Evolutionary conservation across 345 rosid species (phyloP), one percentile per base, ranked within the genome.

Genomic region (Kernera saxatilis): DNA sequence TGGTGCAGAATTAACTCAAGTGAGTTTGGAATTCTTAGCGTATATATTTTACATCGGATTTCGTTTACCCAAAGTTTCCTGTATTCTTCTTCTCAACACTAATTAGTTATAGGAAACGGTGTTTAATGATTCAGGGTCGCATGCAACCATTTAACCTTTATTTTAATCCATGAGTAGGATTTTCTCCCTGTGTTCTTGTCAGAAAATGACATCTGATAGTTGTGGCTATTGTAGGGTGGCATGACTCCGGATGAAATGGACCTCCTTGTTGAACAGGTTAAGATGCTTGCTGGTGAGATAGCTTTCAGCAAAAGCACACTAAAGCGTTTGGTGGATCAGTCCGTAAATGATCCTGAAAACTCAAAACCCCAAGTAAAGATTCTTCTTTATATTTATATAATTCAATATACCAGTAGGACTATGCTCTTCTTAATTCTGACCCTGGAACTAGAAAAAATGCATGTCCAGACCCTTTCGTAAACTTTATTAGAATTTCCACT

Each of bases 211-310:
- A 36, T 36, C 75, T 69, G 7, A 63, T 37, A 63, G 53, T 63
- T 62, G 70, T 46, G 51, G 52, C 49, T 59, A 22, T 66, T 77
- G 39, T 77, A 93, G 99, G 92, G 84, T 40, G 83, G 71, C 78
- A 80, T 92, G 79, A 79, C 92, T 7, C 83, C 90, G 29, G 98
- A 95, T 82, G 92, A 95, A 86, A 90, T 88, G 81, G 99, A 95
- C 62, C 99, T 95, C 74, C 88, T 92, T 6, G 94, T 84, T 45
- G 98, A 95, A 85, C 99, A 95, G 78, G 99, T 92, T 50, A 95
- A 95, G 82, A 90, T 95, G 97, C 94, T 92, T 76, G 98, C 99
- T 57, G 99, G 88, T 70, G 99, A 95, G 83, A 85, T 95, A 75
- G 99, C 98, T 32, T 90, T 95, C 68, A 77, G 97, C 78, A 84